phyloP scores from a whole-genome alignment of 768 basidiomycete species.

The Tephrocybe sp. region DNA sequence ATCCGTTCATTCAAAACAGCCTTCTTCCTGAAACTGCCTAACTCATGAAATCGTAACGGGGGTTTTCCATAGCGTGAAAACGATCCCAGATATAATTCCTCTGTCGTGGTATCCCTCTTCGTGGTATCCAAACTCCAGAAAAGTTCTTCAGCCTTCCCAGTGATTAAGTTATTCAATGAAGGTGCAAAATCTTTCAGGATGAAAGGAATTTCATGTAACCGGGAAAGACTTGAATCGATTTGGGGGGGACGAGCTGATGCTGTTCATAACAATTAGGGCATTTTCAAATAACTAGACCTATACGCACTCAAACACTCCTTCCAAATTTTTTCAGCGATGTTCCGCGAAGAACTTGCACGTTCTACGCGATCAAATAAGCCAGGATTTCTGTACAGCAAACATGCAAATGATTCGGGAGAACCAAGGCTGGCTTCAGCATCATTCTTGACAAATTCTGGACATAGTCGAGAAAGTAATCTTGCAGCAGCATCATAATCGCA shows the following conservation, averaged over 20 bases:
- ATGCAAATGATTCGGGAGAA: not conserved
- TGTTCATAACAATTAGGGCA: no score
- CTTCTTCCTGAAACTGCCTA: not conserved
- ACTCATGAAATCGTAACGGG: no score
- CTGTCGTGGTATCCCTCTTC: no score
- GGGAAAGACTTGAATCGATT: not conserved
- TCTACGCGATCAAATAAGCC: not conserved
- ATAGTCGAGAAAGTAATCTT: not conserved
- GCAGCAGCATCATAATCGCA: conserved; percentile 1
- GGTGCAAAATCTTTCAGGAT: not conserved
- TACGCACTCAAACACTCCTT: no score
- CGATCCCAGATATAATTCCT: no score
- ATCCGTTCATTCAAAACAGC: not conserved
- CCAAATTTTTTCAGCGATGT: no score
- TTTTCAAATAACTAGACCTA: no score
- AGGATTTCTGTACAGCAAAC: not conserved
- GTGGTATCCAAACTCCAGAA: no score
- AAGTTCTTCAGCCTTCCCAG: not conserved
- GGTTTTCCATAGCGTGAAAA: no score
- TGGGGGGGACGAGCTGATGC: no score
- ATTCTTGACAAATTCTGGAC: not conserved
- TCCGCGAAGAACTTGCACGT: not conserved
- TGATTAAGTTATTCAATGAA: not conserved
- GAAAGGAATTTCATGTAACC: not conserved
- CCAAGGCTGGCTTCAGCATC: not conserved